Conservation (phyloP, 1,284 basidiomycete species). For the Golubevia pallescens region DNA sequence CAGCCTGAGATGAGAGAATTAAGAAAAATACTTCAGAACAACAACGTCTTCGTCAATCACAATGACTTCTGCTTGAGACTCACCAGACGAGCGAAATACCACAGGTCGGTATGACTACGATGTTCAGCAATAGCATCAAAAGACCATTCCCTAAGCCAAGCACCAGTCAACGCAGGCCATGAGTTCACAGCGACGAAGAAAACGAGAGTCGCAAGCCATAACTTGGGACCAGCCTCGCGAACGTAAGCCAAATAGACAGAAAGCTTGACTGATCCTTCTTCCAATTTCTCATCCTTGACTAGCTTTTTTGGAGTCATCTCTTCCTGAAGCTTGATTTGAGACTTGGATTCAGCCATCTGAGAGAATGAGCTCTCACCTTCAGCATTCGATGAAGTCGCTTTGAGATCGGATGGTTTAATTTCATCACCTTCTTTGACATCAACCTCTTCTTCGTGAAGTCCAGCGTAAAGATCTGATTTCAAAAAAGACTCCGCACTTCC, state of each 20-base stretch:
- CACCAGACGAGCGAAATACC: not conserved
- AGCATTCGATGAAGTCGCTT: not conserved
- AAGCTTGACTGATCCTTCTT: not conserved
- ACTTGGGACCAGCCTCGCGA: not conserved
- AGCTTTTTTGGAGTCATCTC: not conserved
- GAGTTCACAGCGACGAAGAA: not conserved
- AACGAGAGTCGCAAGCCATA: not conserved
- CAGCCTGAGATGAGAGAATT: not conserved
- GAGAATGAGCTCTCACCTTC: not conserved
- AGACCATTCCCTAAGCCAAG: not conserved
- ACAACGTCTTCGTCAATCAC: not conserved
- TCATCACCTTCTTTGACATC: not conserved
- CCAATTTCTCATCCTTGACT: slow-evolving; percentile 1
- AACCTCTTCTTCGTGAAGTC: slow-evolving; percentile 1
- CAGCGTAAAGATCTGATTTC: not conserved
- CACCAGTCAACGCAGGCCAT: not conserved
- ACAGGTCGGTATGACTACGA: not conserved
- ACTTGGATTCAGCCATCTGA: not conserved
- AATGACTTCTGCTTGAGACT: slow-evolving; percentile 1
- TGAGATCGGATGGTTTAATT: not conserved
- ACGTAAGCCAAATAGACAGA: not conserved
- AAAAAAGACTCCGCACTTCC: not conserved
- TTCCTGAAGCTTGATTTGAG: not conserved
- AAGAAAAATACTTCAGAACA: not conserved
- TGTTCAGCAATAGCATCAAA: not conserved